Percentiles rank a stretch among this genome's conserved stretches.
Evolutionary conservation across 73 alveolate species (phyloP).

Genomic region (Paramecium biaurelia): DNA sequence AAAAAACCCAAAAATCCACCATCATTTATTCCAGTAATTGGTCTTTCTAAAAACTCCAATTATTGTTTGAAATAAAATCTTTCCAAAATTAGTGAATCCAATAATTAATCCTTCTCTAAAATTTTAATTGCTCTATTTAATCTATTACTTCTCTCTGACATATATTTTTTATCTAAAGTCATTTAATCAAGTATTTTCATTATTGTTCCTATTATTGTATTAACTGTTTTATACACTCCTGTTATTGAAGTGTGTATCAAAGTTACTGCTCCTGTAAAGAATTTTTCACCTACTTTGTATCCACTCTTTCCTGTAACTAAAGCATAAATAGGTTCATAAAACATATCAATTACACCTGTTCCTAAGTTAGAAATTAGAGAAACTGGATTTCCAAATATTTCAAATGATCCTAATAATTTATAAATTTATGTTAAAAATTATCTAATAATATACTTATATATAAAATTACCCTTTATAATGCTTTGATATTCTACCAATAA

Average conservation of each 20-base stretch:
- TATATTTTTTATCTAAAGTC: conserved; percentile 55
- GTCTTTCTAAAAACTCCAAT: conserved; percentile 61
- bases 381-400: conserved; percentile 63
- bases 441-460: neutral
- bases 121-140: conserved; percentile 62
- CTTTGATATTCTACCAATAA: conserved; percentile 50
- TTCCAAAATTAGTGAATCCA: conserved; percentile 58
- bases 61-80: conserved; percentile 26
- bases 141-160: conserved; percentile 56
- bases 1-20: conserved; percentile 64
- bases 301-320: conserved; percentile 61
- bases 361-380: conserved; percentile 57
- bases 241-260: conserved; percentile 58
- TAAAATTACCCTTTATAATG: conserved; percentile 35
- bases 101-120: conserved; percentile 60
- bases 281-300: conserved; percentile 63
- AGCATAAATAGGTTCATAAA: conserved; percentile 62
- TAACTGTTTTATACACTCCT: conserved; percentile 60
- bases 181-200: conserved; percentile 53
- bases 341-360: conserved; percentile 65
- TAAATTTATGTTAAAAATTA: conserved; percentile 57
- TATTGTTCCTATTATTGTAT: conserved; percentile 57
- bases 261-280: conserved; percentile 61
- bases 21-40: conserved; percentile 52
- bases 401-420: conserved; percentile 63